Evolutionary conservation across 805 yeast species (phyloP).

Genomic region (Pichia insulana): DNA sequence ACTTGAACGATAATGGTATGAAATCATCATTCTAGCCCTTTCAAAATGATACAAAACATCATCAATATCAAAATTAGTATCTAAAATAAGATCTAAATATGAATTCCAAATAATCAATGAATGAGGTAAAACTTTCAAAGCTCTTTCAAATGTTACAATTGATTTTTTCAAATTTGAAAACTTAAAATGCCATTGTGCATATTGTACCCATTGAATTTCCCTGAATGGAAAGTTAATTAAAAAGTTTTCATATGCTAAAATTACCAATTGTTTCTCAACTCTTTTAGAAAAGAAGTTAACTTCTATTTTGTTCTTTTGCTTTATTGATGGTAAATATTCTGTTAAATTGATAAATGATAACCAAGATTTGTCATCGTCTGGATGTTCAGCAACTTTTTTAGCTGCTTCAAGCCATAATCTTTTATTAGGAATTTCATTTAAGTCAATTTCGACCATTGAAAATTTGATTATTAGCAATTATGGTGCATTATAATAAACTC

Average conservation of each 20-base stretch:
- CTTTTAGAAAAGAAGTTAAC: neutral
- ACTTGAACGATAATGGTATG: constrained; percentile 42
- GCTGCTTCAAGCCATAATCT: constrained; percentile 29
- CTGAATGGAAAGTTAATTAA: constrained; percentile 40
- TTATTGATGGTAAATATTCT: constrained; percentile 20
- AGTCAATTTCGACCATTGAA: constrained; percentile 3
- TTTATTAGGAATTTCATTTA: constrained; percentile 15
- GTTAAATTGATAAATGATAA: constrained; percentile 29
- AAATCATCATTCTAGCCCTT: constrained; percentile 39
- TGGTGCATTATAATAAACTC: too few relatives aligned
- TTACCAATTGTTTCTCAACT: constrained; percentile 4
- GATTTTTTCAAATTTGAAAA: constrained; percentile 35
- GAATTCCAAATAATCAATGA: constrained; percentile 44
- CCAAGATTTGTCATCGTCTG: constrained; percentile 31
- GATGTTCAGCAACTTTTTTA: constrained; percentile 25
- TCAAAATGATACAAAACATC: constrained; percentile 34
- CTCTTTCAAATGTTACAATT: constrained; percentile 29
- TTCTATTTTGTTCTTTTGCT: constrained; percentile 4
- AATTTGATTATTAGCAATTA: neutral
- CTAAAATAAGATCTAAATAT: constrained; percentile 34
- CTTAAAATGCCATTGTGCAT: constrained; percentile 38
- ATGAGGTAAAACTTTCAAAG: constrained; percentile 32
- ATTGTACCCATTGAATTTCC: constrained; percentile 51
- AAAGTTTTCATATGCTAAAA: constrained; percentile 34
- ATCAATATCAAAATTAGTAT: constrained; percentile 24